Evolutionary conservation across 2,329 filamentous ascomycete genomes (phyloP), one percentile per base, ranked within the genome.

Genomic region (Ophiostoma sp.): DNA sequence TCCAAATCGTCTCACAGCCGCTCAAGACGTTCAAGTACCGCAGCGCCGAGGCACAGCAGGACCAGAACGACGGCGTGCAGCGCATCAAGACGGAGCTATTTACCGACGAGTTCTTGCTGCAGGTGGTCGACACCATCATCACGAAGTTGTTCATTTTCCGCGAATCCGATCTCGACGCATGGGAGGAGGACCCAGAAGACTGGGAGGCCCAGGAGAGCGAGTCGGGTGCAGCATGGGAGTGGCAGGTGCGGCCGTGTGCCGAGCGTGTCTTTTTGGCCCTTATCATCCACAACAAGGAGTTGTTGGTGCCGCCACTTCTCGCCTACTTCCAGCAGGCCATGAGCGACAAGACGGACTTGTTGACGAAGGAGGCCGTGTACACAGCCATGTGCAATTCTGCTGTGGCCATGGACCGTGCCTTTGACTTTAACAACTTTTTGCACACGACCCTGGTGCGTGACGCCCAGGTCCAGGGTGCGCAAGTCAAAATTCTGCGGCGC

Each of bases 241-340:
- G 95, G 84, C 93, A 95, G 74, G 91, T 98, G 71, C 90, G 95
- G 42, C 93, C 95, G 2, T 98, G 95, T 80, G 92, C 96, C 0
- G 96, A 99, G 82, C 97, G 95, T 81, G 86, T 99, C 17, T 97
- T 98, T 82, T 87, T 98, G 77, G 95, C 98, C 78, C 88, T 99
- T 22, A 89, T 97, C 74, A 93, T 93, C 75, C 91, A 97, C 83
- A 97, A 93, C 86, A 97, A 96, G 82, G 85, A 91, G 64, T 85
- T 97, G 36, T 87, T 98, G 52, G 88, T 93, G 11, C 88, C 92
- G 63, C 94, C 94, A 19, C 84, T 99, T 36, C 84, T 98, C 61
- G 86, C 88, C 68, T 97, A 98, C 77, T 98, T 98, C 80, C 87
- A 92, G 76, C 90, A 89, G 8, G 92, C 94, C 72, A 91, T 93